phyloP scores from a whole-genome alignment of 2,329 filamentous ascomycete species.

The Penicillium sp. region DNA sequence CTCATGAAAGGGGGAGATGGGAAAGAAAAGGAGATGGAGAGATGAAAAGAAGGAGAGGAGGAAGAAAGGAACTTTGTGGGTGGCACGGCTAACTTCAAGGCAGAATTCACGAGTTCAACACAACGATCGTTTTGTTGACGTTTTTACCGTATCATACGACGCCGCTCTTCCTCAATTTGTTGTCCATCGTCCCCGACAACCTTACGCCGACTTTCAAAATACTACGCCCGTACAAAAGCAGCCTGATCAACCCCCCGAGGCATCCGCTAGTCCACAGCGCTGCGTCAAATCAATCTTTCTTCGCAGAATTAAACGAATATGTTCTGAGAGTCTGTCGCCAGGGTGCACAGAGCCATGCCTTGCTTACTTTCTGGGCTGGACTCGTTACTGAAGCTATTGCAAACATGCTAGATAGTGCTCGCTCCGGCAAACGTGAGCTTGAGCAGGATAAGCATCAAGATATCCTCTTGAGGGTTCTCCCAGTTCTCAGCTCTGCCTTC shows the following conservation, averaged over 20 bases:
- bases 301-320: constrained; percentile 75
- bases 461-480: constrained; percentile 68
- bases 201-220: constrained; percentile 79
- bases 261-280: constrained; percentile 82
- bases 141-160: constrained; percentile 92
- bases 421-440: constrained; percentile 73
- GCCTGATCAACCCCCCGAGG: constrained; percentile 73
- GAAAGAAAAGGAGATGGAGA: constrained; percentile 21
- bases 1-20: too few relatives aligned
- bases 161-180: constrained; percentile 78
- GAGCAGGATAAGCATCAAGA: constrained; percentile 81
- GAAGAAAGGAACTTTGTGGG: neutral
- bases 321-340: constrained; percentile 72
- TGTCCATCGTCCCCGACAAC: constrained; percentile 78
- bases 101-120: constrained; percentile 91
- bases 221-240: constrained; percentile 80
- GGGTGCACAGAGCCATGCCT: constrained; percentile 71
- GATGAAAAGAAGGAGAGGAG: neutral
- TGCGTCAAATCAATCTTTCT: constrained; percentile 74
- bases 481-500: constrained; percentile 74
- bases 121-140: constrained; percentile 72
- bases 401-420: constrained; percentile 74
- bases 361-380: constrained; percentile 89
- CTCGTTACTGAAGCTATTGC: constrained; percentile 83
- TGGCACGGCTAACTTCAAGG: constrained; percentile 21